Conservation (phyloP, 805 yeast genomes). For the Metschnikowia matae region DNA sequence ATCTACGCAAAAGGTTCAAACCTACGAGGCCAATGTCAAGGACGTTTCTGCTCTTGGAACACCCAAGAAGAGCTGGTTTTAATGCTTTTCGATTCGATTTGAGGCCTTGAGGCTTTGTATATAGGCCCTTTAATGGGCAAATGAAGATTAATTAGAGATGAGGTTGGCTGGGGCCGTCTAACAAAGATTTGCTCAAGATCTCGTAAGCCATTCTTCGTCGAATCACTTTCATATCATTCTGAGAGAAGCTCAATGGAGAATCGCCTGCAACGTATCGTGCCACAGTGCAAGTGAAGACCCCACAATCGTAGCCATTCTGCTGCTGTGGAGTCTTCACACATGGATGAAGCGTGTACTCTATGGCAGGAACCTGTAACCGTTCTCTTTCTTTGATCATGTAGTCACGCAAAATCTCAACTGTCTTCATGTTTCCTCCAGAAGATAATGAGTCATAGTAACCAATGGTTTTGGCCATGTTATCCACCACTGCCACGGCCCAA, state of each 20-base stretch:
- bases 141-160: slow-evolving; percentile 7
- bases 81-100: neutral
- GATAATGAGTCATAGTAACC: slow-evolving; percentile 74
- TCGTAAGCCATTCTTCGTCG: slow-evolving; percentile 69
- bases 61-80: slow-evolving; percentile 11
- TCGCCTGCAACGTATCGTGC: slow-evolving; percentile 58
- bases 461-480: slow-evolving; percentile 55
- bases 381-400: slow-evolving; percentile 70
- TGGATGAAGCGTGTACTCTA: slow-evolving; percentile 24
- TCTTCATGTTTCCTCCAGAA: slow-evolving; percentile 40
- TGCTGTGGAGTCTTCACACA: slow-evolving; percentile 66
- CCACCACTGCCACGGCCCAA: slow-evolving; percentile 86
- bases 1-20: slow-evolving; percentile 44
- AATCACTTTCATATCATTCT: slow-evolving; percentile 63
- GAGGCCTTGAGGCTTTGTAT: slow-evolving; percentile 1
- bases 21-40: slow-evolving; percentile 27
- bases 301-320: slow-evolving; percentile 89
- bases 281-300: slow-evolving; percentile 84
- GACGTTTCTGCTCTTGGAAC: slow-evolving; percentile 16
- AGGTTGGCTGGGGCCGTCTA: slow-evolving; percentile 16
- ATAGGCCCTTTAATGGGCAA: neutral
- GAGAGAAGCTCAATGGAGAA: slow-evolving; percentile 50
- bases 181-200: slow-evolving; percentile 34
- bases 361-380: slow-evolving; percentile 30
- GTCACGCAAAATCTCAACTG: slow-evolving; percentile 45